These are phyloP conservation scores for Saccharomyces kudriavzevii DNA, from an alignment of 805 yeast species.

Conservation along the genomic window DNA sequence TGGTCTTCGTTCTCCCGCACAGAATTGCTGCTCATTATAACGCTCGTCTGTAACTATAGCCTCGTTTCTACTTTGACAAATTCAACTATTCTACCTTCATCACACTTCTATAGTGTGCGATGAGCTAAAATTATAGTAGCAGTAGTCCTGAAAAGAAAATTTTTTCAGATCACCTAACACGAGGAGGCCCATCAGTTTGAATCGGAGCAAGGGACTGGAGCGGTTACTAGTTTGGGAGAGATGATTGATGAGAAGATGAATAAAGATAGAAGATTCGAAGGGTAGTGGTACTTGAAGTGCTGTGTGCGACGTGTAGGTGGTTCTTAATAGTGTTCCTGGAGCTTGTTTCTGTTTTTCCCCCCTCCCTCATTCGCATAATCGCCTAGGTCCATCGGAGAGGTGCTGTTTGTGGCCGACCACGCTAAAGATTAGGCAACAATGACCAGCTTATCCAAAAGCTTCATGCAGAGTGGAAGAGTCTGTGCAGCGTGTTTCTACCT, in stretches of 20 bases:
- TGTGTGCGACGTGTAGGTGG: not conserved
- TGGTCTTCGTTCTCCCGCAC: not conserved
- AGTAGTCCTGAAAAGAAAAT: slow-evolving; percentile 2
- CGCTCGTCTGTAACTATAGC: not conserved
- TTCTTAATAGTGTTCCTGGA: not conserved
- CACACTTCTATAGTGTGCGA: slow-evolving; percentile 3
- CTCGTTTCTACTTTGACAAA: not conserved
- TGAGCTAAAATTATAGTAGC: slow-evolving; percentile 5
- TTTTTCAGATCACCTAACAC: slow-evolving; percentile 11
- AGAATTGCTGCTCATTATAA: not conserved
- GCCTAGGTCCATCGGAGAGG: not conserved
- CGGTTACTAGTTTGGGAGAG: not conserved
- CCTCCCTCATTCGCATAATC: not conserved
- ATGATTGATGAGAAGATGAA: not conserved
- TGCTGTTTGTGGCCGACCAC: not conserved
- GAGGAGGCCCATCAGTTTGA: not conserved
- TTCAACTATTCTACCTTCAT: not conserved
- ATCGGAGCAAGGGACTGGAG: not conserved
- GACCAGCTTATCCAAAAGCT: slow-evolving; percentile 11
- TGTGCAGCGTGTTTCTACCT: slow-evolving; percentile 54
- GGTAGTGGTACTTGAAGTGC: not conserved
- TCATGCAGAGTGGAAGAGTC: slow-evolving; percentile 22
- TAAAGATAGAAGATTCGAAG: not conserved
- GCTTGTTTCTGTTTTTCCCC: not conserved
- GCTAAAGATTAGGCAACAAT: not conserved